These are phyloP conservation scores for Saccharum officinarum DNA, from an alignment of 176 grass and related monocot genomes.

Conservation along the genomic window DNA sequence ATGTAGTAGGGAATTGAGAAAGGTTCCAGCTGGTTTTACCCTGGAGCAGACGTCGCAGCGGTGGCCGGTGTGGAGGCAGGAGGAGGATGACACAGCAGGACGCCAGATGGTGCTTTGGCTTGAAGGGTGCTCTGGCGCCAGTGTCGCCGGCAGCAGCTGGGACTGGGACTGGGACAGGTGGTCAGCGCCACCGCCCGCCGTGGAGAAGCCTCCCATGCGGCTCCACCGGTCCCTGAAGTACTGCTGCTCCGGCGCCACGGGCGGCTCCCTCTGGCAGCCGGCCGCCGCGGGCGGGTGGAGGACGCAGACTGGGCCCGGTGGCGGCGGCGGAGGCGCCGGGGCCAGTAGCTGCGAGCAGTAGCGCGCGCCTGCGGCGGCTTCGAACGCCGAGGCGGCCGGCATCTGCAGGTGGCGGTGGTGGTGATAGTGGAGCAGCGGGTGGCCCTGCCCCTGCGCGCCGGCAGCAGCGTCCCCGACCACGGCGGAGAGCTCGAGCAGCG, in stretches of 20 bases:
- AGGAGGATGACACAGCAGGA: conserved; percentile 29
- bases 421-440: conserved; percentile 20
- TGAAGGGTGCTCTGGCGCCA: conserved; percentile 66
- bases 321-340: not conserved
- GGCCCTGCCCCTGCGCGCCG: not conserved
- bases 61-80: conserved; percentile 37
- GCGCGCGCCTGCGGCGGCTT: not conserved
- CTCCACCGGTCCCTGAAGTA: conserved; percentile 43
- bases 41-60: conserved; percentile 67
- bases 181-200: not conserved
- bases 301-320: conserved; percentile 18
- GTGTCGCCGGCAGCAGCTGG: conserved; percentile 5
- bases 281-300: not conserved
- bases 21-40: conserved; percentile 30
- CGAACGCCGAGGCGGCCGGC: conserved; percentile 6
- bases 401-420: not conserved
- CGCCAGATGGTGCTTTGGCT: conserved; percentile 58
- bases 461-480: conserved; percentile 5
- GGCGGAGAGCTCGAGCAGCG: conserved; percentile 43
- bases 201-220: not conserved
- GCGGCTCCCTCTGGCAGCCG: not conserved
- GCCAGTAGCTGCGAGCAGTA: conserved; percentile 43
- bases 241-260: conserved; percentile 34
- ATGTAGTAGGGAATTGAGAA: not conserved
- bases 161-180: not conserved